phyloP scores from a whole-genome alignment of 495 filamentous ascomycete species.

The Penicillium mononematosum region DNA sequence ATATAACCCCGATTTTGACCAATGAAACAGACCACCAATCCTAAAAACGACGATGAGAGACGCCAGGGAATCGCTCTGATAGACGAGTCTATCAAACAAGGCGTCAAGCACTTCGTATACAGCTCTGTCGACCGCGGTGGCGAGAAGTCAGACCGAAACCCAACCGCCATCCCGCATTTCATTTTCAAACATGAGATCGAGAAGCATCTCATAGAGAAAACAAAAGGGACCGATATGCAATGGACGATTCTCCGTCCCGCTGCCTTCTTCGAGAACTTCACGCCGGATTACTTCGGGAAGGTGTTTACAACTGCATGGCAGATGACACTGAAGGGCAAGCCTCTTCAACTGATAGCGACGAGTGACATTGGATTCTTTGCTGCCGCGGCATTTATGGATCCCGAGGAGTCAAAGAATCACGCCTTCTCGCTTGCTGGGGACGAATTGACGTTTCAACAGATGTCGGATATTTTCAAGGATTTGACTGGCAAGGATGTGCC shows the following conservation, averaged over 20 bases:
- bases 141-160: slow-evolving; percentile 51
- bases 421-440: slow-evolving; percentile 59
- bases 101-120: slow-evolving; percentile 65
- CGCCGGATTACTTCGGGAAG: slow-evolving; percentile 56
- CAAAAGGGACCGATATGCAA: slow-evolving; percentile 44
- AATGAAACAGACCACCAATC: slow-evolving; percentile 42
- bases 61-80: slow-evolving; percentile 62
- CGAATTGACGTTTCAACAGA: slow-evolving; percentile 53
- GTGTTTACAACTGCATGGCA: slow-evolving; percentile 56
- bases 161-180: slow-evolving; percentile 64
- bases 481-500: slow-evolving; percentile 51
- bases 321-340: slow-evolving; percentile 45
- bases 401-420: slow-evolving; percentile 44
- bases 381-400: slow-evolving; percentile 57
- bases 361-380: slow-evolving; percentile 65
- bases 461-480: slow-evolving; percentile 49
- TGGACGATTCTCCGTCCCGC: slow-evolving; percentile 65
- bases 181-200: slow-evolving; percentile 64
- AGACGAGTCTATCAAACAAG: slow-evolving; percentile 54
- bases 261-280: slow-evolving; percentile 67
- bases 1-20: slow-evolving; percentile 15
- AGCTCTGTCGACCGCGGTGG: slow-evolving; percentile 67
- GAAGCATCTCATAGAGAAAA: slow-evolving; percentile 51
- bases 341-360: slow-evolving; percentile 57
- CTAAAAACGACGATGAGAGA: slow-evolving; percentile 50